These are phyloP conservation scores for Ogataea trehalophila DNA, from an alignment of 805 yeast genomes.

Conservation along the genomic window DNA sequence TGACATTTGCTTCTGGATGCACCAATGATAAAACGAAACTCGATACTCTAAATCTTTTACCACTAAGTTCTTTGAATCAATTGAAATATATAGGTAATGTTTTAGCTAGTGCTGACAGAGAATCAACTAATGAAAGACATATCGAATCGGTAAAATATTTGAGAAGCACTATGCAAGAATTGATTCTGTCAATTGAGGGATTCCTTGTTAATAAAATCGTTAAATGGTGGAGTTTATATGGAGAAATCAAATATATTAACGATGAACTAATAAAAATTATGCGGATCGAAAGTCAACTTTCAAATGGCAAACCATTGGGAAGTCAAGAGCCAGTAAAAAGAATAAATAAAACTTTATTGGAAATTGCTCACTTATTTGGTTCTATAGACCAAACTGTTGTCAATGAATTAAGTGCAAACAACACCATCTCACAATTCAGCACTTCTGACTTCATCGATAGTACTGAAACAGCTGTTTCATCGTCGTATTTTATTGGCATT, in stretches of 20 bases:
- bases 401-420: conserved; percentile 7
- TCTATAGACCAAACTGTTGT: conserved; percentile 4
- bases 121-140: conserved; percentile 7
- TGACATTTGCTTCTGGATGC: conserved; percentile 11
- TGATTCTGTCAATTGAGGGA: conserved; percentile 29
- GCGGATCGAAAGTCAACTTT: conserved; percentile 12
- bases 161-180: conserved; percentile 18
- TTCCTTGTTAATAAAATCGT: conserved; percentile 32
- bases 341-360: conserved; percentile 9
- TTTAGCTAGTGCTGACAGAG: conserved; percentile 2
- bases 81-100: conserved; percentile 4
- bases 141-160: conserved; percentile 13
- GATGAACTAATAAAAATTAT: conserved; percentile 24
- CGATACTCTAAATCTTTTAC: conserved; percentile 8
- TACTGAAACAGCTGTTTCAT: not conserved
- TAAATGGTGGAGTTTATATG: conserved; percentile 42
- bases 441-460: conserved; percentile 4
- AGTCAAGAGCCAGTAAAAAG: not conserved
- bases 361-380: conserved; percentile 14
- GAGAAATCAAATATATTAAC: conserved; percentile 34
- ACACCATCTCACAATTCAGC: conserved; percentile 7
- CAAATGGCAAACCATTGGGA: not conserved
- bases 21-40: not conserved
- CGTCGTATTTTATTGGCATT: conserved; percentile 23
- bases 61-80: not conserved